Evolutionary conservation across 345 rosid species (phyloP).

Genomic region (Eucalyptus microcorys): DNA sequence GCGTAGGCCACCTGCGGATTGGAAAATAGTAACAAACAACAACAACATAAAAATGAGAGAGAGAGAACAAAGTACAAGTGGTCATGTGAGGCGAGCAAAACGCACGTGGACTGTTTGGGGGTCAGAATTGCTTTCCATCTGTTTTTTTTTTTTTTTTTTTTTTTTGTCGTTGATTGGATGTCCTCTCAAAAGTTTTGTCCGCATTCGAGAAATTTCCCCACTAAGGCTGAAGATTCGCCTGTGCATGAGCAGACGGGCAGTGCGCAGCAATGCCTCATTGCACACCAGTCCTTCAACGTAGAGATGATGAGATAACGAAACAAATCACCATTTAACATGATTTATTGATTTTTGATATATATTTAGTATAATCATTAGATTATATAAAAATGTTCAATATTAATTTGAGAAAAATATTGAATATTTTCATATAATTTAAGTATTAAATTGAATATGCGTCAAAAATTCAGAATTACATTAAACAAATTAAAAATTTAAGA

Average conservation of each 20-base stretch:
- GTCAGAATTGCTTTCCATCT: neutral
- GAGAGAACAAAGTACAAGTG: neutral
- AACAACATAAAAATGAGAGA: neutral
- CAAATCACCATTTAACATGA: too few species aligned
- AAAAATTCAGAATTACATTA: accelerated
- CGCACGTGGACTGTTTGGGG: neutral
- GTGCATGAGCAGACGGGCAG: too few species aligned
- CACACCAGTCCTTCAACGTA: neutral
- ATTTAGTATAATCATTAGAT: too few species aligned
- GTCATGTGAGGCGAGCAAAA: neutral
- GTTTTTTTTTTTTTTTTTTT: neutral
- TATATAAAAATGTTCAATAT: too few species aligned
- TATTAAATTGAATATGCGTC: accelerated
- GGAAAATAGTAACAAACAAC: neutral
- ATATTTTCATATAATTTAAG: too few species aligned
- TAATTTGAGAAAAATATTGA: too few species aligned
- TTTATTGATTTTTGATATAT: too few species aligned
- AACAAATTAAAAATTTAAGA: accelerated
- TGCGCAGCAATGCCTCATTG: neutral
- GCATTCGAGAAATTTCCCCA: neutral
- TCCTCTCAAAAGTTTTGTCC: neutral
- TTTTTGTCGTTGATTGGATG: neutral
- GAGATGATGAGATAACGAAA: too few species aligned
- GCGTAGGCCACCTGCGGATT: neutral
- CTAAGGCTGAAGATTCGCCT: neutral